phyloP scores from a whole-genome alignment of 305 asterid genomes.

The Lippia alba region DNA sequence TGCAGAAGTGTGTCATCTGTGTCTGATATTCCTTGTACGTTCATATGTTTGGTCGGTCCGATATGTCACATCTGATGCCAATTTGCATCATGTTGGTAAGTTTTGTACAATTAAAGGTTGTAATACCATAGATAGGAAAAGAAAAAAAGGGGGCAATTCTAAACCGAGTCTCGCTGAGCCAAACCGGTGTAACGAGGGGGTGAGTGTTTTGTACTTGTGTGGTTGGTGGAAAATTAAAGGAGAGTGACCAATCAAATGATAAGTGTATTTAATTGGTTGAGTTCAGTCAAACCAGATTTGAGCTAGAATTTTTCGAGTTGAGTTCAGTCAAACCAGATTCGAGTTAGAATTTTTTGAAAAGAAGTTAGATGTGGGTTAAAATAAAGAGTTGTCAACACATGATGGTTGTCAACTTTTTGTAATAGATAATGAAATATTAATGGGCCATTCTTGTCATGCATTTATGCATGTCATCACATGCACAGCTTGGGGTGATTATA shows the following conservation, averaged over 20 bases:
- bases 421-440: conserved; percentile 23
- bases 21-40: conserved; percentile 24
- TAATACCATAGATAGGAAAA: not conserved
- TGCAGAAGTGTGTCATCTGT: not conserved
- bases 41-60: conserved; percentile 45
- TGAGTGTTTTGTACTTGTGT: too few species aligned
- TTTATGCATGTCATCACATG: conserved; percentile 47
- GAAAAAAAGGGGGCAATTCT: too few species aligned
- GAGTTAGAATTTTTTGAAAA: too few species aligned
- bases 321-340: too few species aligned
- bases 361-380: too few species aligned
- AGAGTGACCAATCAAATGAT: too few species aligned
- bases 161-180: not conserved
- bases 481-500: conserved; percentile 35
- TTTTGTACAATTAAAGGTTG: conserved; percentile 15
- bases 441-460: conserved; percentile 41
- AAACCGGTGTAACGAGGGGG: too few species aligned
- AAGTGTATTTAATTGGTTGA: too few species aligned
- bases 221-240: too few species aligned
- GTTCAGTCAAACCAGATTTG: too few species aligned
- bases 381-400: conserved; percentile 57
- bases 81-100: conserved; percentile 35
- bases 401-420: conserved; percentile 30
- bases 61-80: conserved; percentile 29
- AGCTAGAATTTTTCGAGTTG: too few species aligned